Conservation (phyloP, 2,329 filamentous ascomycete genomes). For the Sporothrix luriei region DNA sequence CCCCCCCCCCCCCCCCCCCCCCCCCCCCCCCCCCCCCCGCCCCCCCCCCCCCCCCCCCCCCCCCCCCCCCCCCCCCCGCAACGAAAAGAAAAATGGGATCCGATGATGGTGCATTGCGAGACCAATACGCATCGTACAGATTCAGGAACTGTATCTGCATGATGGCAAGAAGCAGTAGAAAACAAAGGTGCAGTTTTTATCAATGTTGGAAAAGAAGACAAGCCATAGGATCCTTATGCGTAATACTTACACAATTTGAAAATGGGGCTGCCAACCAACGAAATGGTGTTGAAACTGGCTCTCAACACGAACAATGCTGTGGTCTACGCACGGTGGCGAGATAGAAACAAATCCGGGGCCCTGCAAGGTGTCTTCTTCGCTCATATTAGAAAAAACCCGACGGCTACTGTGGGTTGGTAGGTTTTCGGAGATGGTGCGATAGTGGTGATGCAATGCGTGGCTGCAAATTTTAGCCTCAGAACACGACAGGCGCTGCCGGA, state of each 20-base stretch:
- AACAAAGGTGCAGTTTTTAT: background rate
- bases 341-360: background rate
- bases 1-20: no score
- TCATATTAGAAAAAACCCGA: background rate
- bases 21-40: no score
- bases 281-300: no score
- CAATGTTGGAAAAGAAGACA: background rate
- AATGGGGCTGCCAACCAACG: background rate
- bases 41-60: no score
- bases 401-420: background rate
- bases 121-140: background rate
- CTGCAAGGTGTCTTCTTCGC: background rate
- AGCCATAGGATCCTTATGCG: background rate
- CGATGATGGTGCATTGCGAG: background rate
- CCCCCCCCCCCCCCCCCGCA: no score
- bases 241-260: background rate
- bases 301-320: background rate
- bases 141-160: background rate
- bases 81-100: background rate
- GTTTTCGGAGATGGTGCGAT: background rate
- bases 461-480: background rate
- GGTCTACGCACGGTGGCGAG: background rate
- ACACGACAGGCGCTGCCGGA: background rate
- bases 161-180: background rate
- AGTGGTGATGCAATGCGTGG: background rate